Conservation (phyloP, 495 filamentous ascomycete species). For the Aspergillus homomorphus region DNA sequence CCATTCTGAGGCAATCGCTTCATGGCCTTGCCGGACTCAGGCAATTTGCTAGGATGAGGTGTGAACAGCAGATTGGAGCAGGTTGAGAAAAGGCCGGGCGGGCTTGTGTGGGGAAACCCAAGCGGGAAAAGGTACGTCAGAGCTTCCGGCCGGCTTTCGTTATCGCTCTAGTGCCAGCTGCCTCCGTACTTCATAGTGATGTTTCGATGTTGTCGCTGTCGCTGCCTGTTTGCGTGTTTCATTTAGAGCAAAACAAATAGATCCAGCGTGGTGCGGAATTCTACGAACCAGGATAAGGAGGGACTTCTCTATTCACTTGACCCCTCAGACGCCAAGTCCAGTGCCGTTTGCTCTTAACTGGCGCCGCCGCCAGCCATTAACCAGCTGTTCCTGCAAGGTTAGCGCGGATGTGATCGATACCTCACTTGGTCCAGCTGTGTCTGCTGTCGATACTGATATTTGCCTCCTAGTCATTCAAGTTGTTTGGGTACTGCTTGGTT, state of each 20-base stretch:
- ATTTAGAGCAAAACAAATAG: too few species aligned
- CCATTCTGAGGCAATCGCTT: constrained; percentile 37
- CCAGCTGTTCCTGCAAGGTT: constrained; percentile 1
- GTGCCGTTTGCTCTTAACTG: background rate
- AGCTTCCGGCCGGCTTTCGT: constrained; percentile 10
- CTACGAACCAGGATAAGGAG: too few species aligned
- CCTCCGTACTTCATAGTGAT: background rate
- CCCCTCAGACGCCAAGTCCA: background rate
- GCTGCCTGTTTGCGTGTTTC: background rate
- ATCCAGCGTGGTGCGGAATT: too few species aligned
- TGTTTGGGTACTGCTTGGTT: background rate
- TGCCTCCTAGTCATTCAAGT: background rate
- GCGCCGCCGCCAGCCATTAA: background rate
- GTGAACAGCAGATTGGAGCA: constrained; percentile 2
- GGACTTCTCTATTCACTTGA: background rate
- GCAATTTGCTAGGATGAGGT: background rate
- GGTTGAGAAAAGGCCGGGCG: constrained; percentile 14
- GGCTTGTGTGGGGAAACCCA: constrained; percentile 21
- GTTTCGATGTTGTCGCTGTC: background rate
- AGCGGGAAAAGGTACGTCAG: constrained; percentile 19
- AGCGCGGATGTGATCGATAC: background rate
- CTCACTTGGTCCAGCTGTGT: constrained; percentile 1
- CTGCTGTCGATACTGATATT: background rate
- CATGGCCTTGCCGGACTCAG: constrained; percentile 18
- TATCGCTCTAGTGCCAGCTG: background rate